These are phyloP conservation scores for Chrysoporthe puriensis DNA, from an alignment of 2,329 filamentous ascomycete genomes.

Conservation along the genomic window DNA sequence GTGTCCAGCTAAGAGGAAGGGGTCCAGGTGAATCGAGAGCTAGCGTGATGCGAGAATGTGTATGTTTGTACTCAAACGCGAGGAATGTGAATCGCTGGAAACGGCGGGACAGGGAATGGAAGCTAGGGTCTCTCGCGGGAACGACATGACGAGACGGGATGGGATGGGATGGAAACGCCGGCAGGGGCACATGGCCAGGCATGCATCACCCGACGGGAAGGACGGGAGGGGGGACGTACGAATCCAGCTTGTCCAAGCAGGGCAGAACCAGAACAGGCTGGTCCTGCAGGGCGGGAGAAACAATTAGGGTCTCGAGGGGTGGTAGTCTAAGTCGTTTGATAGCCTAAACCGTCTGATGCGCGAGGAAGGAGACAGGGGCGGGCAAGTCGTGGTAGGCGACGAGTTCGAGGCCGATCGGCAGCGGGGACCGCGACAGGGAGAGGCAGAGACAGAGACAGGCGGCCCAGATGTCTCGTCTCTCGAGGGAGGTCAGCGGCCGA, in stretches of 20 bases:
- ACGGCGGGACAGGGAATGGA: neutral
- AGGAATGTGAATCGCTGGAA: neutral
- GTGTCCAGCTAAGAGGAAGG: neutral
- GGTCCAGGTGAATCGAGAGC: neutral
- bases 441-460: constrained; percentile 14
- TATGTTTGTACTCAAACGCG: neutral
- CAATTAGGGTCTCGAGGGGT: neutral
- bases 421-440: neutral
- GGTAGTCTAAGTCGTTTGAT: neutral
- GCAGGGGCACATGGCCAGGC: neutral
- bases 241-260: constrained; percentile 28
- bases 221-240: constrained; percentile 25
- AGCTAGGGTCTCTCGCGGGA: too few species aligned
- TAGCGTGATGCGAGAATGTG: neutral
- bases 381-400: constrained; percentile 5
- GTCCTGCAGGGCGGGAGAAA: constrained; percentile 22
- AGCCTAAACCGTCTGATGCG: constrained; percentile 11
- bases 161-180: neutral
- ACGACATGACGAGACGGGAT: neutral
- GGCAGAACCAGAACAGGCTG: constrained; percentile 26
- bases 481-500: constrained; percentile 6
- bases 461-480: constrained; percentile 18
- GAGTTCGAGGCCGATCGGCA: constrained; percentile 6
- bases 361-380: constrained; percentile 2
- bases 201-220: constrained; percentile 4